Evolutionary conservation across 106 monocot genomes (phyloP).

Genomic region (Triglochin maritima): DNA sequence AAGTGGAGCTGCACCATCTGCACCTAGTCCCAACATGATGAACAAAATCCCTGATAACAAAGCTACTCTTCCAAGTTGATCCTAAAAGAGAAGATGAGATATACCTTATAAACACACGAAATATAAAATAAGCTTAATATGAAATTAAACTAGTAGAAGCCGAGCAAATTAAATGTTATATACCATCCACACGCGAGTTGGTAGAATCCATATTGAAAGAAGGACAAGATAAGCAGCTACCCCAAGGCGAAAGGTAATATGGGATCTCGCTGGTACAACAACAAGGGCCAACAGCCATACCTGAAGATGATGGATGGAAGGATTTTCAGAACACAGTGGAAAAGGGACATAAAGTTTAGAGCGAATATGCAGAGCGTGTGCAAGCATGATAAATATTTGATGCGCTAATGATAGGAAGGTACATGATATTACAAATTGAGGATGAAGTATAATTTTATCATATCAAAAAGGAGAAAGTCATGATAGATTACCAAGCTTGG

Average conservation of each 20-base stretch:
- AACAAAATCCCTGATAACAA: slow-evolving; percentile 86
- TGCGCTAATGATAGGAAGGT: not conserved
- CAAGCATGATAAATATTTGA: no score
- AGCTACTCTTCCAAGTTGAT: slow-evolving; percentile 88
- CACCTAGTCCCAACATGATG: slow-evolving; percentile 79
- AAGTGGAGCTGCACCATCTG: slow-evolving; percentile 77
- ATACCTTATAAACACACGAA: not conserved
- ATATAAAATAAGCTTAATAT: not conserved
- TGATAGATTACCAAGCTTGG: not conserved
- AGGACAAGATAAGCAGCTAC: slow-evolving; percentile 66
- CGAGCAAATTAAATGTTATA: not conserved
- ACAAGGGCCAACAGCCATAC: slow-evolving; percentile 92
- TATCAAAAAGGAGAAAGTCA: no score
- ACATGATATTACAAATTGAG: not conserved
- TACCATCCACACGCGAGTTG: slow-evolving; percentile 77
- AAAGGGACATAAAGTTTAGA: not conserved
- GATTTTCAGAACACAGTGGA: not conserved
- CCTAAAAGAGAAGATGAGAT: slow-evolving; percentile 33
- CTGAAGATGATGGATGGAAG: slow-evolving; percentile 26
- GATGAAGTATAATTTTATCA: no score
- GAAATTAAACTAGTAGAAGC: not conserved
- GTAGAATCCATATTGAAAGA: slow-evolving; percentile 75
- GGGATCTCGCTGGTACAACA: slow-evolving; percentile 85
- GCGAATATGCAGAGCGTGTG: no score
- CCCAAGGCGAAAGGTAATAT: slow-evolving; percentile 73